Evolutionary conservation across 1,139 yeast genomes (phyloP).

Genomic region (Geotrichum siamense): DNA sequence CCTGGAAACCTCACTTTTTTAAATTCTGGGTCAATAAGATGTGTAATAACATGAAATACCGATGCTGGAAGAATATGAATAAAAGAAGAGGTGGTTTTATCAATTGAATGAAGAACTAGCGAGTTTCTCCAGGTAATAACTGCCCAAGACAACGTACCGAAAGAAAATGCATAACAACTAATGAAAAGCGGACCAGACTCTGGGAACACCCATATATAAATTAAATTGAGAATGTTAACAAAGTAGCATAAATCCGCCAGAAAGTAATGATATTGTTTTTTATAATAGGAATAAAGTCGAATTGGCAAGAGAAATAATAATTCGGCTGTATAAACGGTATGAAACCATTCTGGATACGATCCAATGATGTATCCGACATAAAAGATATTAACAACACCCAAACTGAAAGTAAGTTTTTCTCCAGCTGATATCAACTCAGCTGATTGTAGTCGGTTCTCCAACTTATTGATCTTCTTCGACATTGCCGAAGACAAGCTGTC

Average conservation of each 20-base stretch:
- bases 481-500: constrained; percentile 30
- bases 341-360: constrained; percentile 67
- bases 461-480: constrained; percentile 41
- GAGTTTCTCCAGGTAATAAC: constrained; percentile 96
- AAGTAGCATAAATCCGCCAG: constrained; percentile 92
- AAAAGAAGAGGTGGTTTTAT: constrained; percentile 86
- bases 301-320: constrained; percentile 70
- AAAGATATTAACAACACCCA: constrained; percentile 63
- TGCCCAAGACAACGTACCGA: constrained; percentile 89
- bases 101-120: constrained; percentile 82
- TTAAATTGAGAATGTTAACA: constrained; percentile 63
- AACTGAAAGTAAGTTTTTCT: constrained; percentile 76
- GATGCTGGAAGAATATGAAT: constrained; percentile 90
- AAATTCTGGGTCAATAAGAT: constrained; percentile 57
- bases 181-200: constrained; percentile 62
- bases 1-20: constrained; percentile 67
- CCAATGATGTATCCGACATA: constrained; percentile 74
- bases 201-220: constrained; percentile 81
- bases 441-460: constrained; percentile 49
- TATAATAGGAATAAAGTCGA: constrained; percentile 74
- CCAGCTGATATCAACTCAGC: constrained; percentile 44
- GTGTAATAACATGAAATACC: constrained; percentile 80
- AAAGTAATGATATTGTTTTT: constrained; percentile 72
- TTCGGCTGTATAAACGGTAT: constrained; percentile 61
- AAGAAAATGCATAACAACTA: constrained; percentile 76